Evolutionary conservation across 2,329 filamentous ascomycete species (phyloP).

Genomic region (Akanthomyces uredinophilus): DNA sequence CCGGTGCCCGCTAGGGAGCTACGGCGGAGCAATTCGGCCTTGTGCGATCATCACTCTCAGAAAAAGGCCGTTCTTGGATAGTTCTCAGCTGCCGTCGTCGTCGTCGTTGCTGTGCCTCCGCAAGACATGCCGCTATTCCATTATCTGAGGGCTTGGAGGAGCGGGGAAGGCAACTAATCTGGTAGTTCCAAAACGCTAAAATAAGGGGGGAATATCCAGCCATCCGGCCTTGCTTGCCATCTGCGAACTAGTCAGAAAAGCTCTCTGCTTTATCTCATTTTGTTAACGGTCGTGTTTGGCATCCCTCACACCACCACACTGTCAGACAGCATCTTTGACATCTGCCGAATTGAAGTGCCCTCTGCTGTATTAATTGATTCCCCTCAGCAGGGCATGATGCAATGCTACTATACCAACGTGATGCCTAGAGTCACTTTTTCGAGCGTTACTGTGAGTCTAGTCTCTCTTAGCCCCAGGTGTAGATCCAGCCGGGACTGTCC

Average conservation of each 20-base stretch:
- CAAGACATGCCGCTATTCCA: neutral
- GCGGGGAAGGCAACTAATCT: too few relatives aligned
- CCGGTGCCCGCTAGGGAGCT: neutral
- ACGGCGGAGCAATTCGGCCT: neutral
- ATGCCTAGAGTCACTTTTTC: neutral
- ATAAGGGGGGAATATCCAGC: too few relatives aligned
- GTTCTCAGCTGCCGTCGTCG: too few relatives aligned
- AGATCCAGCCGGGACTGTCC: neutral
- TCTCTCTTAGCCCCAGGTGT: neutral
- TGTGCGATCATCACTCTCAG: neutral
- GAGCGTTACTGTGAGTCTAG: too few relatives aligned
- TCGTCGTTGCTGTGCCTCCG: neutral
- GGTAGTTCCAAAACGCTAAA: too few relatives aligned
- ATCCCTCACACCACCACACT: too few relatives aligned
- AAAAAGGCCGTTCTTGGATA: neutral
- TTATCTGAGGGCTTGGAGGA: neutral
- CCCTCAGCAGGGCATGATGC: neutral
- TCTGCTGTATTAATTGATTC: neutral
- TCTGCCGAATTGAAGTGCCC: neutral
- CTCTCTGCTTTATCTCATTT: too few relatives aligned
- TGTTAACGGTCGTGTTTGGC: too few relatives aligned
- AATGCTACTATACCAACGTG: neutral
- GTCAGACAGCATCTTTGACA: too few relatives aligned
- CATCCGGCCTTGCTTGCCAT: too few relatives aligned
- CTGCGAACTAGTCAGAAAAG: too few relatives aligned